Base-by-base conservation (phyloP, 768 basidiomycete species). In the Mycena pura region DNA sequence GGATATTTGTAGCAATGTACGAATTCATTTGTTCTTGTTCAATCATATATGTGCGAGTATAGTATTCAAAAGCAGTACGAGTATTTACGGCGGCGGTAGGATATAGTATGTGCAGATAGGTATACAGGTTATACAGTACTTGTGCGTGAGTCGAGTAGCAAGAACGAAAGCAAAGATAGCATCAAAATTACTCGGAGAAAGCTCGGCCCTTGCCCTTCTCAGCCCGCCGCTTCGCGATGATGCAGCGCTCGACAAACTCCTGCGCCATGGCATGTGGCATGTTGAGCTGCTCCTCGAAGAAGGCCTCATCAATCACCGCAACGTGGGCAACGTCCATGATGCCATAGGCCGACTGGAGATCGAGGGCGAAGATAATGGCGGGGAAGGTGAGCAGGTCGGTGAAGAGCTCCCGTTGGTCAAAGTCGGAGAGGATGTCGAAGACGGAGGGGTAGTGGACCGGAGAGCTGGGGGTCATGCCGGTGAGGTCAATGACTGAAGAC, bases 1-100 rank as follows among this genome's bases (percentile, higher is more conserved):
- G 71, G 68, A 47, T 74, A 74, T 55, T 41, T 72, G 29, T 58
- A 14, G 27, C 6, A 32, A 19, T 11, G 21, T 13, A 11, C 10
- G n/a, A n/a, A n/a, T n/a, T n/a, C n/a, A n/a, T n/a, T n/a, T n/a
- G n/a, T n/a, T n/a, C n/a, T n/a, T n/a, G n/a, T n/a, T n/a, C n/a
- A n/a, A n/a, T n/a, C n/a, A n/a, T n/a, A n/a, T n/a, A n/a, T n/a
- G n/a, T n/a, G n/a, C n/a, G n/a, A n/a, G n/a, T n/a, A n/a, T n/a
- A n/a, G n/a, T n/a, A n/a, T n/a, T n/a, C n/a, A n/a, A n/a, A n/a
- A n/a, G n/a, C n/a, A n/a, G n/a, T n/a, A n/a, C n/a, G n/a, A n/a
- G n/a, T n/a, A n/a, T n/a, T n/a, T n/a, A n/a, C n/a, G n/a, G n/a
- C n/a, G n/a, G n/a, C n/a, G n/a, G n/a, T n/a, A n/a, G n/a, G n/a